These are phyloP conservation scores for Podochytrium sp. DNA, from an alignment of 192 early-diverging fungal genomes.

Conservation along the genomic window DNA sequence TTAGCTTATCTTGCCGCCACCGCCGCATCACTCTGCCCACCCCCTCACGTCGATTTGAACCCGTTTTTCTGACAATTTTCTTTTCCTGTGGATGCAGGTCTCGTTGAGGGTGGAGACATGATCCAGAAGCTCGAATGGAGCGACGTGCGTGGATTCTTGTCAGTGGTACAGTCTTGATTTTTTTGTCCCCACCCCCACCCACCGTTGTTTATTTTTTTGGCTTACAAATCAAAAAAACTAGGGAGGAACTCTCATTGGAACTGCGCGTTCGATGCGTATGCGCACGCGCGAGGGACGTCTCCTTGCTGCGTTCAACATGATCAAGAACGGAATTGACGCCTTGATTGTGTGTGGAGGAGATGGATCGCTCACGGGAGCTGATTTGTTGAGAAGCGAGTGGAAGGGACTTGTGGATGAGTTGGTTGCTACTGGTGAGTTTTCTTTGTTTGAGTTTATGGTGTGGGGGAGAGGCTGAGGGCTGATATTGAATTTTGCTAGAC, in stretches of 20 bases:
- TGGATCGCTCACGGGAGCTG: conserved; percentile 95
- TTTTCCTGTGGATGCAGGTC: conserved; percentile 54
- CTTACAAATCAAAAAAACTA: conserved; percentile 21
- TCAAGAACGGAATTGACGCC: conserved; percentile 91
- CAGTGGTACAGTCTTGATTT: conserved; percentile 51
- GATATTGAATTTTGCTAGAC: background rate
- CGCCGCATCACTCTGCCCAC: no score
- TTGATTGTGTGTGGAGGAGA: conserved; percentile 96
- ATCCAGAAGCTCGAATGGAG: conserved; percentile 86
- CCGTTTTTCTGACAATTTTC: no score
- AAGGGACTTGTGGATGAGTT: conserved; percentile 78
- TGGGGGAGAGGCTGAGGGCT: background rate
- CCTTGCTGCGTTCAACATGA: conserved; percentile 78
- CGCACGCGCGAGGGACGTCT: conserved; percentile 84
- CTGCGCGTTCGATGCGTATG: conserved; percentile 88
- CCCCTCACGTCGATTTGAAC: no score
- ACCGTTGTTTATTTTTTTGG: conserved; percentile 10
- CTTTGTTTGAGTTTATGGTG: no score
- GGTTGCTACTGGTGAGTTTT: conserved; percentile 44
- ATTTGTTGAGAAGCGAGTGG: conserved; percentile 91
- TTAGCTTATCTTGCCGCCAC: no score
- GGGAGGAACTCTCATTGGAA: conserved; percentile 95
- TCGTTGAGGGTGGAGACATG: conserved; percentile 90
- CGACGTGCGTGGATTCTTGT: conserved; percentile 87
- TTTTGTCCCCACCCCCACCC: background rate